Conservation (phyloP, 2,329 filamentous ascomycete species). For the Zasmidium angulare region DNA sequence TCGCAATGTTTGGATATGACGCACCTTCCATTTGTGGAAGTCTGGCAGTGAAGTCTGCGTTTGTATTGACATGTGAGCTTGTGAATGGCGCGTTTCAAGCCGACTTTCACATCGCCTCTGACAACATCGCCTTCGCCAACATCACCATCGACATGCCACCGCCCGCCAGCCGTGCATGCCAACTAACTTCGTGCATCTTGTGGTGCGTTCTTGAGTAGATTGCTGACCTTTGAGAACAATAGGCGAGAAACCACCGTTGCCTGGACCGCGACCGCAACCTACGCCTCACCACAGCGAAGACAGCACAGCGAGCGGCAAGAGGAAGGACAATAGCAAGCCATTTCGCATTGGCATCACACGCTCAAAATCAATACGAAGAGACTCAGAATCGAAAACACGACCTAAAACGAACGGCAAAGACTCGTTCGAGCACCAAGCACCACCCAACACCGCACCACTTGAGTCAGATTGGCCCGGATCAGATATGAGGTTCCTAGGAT, state of each 20-base stretch:
- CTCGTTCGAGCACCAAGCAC: constrained; percentile 21
- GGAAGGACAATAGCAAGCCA: constrained; percentile 27
- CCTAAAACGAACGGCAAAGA: constrained; percentile 21
- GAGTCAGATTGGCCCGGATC: constrained; percentile 27
- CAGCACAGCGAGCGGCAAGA: constrained; percentile 21
- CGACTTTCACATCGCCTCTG: not conserved
- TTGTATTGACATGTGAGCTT: not conserved
- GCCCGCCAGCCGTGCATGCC: not conserved
- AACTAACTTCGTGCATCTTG: not conserved
- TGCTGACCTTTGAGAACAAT: constrained; percentile 17
- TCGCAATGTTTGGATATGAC: not conserved
- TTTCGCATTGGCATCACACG: constrained; percentile 27
- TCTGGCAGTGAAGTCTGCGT: not conserved
- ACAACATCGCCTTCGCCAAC: constrained; percentile 1
- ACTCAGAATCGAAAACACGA: constrained; percentile 31
- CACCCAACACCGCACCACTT: constrained; percentile 30
- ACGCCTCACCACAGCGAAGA: constrained; percentile 32
- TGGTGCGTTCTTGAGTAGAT: not conserved
- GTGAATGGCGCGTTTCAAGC: not conserved
- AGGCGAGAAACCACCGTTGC: constrained; percentile 15
- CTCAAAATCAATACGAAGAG: constrained; percentile 31
- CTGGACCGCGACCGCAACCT: constrained; percentile 18
- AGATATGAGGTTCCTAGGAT: constrained; percentile 24
- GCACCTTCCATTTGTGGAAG: not conserved
- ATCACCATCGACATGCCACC: not conserved